Evolutionary conservation across 1,284 basidiomycete genomes (phyloP).

Genomic region (Anthracocystis setariae): DNA sequence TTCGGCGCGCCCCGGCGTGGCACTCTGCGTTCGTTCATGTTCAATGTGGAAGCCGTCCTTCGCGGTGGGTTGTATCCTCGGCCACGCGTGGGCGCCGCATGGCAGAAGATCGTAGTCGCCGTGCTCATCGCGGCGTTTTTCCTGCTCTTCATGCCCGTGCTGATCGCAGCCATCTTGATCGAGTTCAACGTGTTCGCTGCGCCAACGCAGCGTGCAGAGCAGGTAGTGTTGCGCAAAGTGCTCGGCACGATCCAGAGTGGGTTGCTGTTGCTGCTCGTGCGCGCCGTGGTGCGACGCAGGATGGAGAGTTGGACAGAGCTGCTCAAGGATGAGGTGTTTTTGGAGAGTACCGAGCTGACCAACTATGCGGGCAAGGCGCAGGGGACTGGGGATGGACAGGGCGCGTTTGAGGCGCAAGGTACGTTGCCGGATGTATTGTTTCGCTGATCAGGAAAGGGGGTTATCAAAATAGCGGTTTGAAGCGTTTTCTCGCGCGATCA

Average conservation of each 20-base stretch:
- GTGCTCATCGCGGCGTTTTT: background rate
- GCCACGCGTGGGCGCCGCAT: slow-evolving; percentile 17
- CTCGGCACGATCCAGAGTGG: slow-evolving; percentile 19
- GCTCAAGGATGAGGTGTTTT: slow-evolving; percentile 62
- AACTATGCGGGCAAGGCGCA: slow-evolving; percentile 39
- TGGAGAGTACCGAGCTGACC: slow-evolving; percentile 61
- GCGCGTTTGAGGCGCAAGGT: slow-evolving; percentile 23
- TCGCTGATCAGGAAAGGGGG: slow-evolving; percentile 5
- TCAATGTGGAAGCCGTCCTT: slow-evolving; percentile 15
- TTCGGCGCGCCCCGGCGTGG: slow-evolving; percentile 11
- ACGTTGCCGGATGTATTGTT: slow-evolving; percentile 40
- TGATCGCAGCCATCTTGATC: slow-evolving; percentile 3
- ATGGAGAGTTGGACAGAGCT: slow-evolving; percentile 57
- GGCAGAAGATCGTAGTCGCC: slow-evolving; percentile 24
- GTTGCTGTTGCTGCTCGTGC: slow-evolving; percentile 3
- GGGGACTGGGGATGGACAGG: background rate
- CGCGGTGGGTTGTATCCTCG: slow-evolving; percentile 20
- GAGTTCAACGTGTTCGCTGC: background rate
- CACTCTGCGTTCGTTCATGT: slow-evolving; percentile 1
- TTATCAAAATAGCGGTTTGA: slow-evolving; percentile 34
- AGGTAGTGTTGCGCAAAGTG: slow-evolving; percentile 23
- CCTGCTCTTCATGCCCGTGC: slow-evolving; percentile 8
- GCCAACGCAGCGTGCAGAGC: slow-evolving; percentile 13
- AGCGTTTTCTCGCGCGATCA: slow-evolving; percentile 17
- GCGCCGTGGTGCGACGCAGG: slow-evolving; percentile 10